Evolutionary conservation across 129 eudicot genomes (phyloP).

Genomic region (Logfia minima): DNA sequence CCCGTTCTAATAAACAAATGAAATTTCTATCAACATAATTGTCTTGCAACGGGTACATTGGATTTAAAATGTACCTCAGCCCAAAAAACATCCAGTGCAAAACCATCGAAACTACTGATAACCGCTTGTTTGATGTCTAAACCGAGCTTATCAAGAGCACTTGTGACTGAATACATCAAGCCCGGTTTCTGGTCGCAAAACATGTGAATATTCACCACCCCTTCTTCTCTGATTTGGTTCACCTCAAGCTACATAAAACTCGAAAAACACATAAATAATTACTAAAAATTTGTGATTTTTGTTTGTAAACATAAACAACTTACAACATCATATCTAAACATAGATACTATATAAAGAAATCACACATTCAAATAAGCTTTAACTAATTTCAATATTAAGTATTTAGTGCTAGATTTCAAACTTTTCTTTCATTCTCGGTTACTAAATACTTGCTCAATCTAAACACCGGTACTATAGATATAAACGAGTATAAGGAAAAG

Average conservation of each 20-base stretch:
- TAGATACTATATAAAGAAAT: neutral
- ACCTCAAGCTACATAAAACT: constrained; percentile 60
- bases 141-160: constrained; percentile 65
- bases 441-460: no score
- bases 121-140: constrained; percentile 85
- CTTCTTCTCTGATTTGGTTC: constrained; percentile 56
- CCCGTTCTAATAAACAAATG: neutral
- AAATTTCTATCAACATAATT: neutral
- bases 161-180: constrained; percentile 60
- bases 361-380: neutral
- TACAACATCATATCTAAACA: neutral
- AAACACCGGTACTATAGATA: no score
- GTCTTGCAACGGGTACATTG: neutral
- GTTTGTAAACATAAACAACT: neutral
- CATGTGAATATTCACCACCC: constrained; percentile 81
- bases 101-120: constrained; percentile 73
- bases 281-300: neutral
- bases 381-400: neutral
- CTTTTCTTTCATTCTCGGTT: neutral
- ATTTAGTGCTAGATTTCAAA: neutral
- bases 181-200: constrained; percentile 74
- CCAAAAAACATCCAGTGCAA: constrained; percentile 64
- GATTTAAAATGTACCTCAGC: constrained; percentile 53
- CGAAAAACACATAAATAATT: neutral
- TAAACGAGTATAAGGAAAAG: no score